Conservation (phyloP, 2,329 filamentous ascomycete genomes). For the Alternaria metachromatica region DNA sequence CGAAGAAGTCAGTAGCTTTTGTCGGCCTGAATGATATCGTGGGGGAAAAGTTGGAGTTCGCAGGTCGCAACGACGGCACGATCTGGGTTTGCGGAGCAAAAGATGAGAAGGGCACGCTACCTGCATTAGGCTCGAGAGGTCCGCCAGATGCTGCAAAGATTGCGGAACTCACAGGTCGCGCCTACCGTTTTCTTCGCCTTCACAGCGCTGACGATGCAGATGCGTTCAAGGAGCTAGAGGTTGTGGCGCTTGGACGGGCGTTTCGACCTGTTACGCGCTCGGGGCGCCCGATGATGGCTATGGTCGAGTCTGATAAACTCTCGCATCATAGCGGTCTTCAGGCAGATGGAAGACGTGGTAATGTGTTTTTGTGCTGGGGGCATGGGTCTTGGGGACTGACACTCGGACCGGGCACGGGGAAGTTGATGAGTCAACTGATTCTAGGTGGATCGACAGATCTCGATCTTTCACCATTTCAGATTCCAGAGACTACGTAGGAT, state of each 20-base stretch:
- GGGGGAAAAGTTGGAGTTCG: background rate
- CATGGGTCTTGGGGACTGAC: background rate
- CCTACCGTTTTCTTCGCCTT: background rate
- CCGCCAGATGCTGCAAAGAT: background rate
- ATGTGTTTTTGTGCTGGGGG: background rate
- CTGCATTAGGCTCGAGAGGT: background rate
- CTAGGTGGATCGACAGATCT: background rate
- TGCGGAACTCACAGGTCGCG: background rate
- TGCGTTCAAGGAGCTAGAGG: background rate
- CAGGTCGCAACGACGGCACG: background rate
- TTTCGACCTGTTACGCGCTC: background rate
- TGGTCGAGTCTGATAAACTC: background rate
- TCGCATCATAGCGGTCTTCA: background rate
- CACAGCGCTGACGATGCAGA: background rate
- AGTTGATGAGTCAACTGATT: background rate
- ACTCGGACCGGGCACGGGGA: background rate
- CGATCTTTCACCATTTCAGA: background rate
- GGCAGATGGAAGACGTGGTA: fast-evolving
- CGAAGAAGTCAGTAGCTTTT: background rate
- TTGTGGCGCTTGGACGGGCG: background rate
- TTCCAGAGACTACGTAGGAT: background rate
- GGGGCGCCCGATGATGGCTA: background rate
- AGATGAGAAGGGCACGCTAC: background rate
- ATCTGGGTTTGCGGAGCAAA: background rate
- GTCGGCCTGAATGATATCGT: background rate